Evolutionary conservation across 106 monocot species (phyloP).

Genomic region (Acorus gramineus): DNA sequence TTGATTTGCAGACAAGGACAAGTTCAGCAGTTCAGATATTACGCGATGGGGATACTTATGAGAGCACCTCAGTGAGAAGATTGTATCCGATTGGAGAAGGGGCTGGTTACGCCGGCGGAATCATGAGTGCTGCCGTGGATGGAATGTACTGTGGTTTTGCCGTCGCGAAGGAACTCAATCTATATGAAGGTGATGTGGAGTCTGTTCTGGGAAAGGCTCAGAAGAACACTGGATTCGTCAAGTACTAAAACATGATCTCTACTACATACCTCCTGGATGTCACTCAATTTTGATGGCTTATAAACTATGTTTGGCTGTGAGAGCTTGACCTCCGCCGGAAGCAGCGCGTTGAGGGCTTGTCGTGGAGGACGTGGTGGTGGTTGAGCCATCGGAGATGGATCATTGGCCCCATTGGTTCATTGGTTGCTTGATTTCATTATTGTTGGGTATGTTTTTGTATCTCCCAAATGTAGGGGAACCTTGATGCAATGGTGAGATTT

Average conservation of each 20-base stretch:
- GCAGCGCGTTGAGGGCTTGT: no score
- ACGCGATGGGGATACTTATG: conserved; percentile 52
- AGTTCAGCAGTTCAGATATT: conserved; percentile 76
- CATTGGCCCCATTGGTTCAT: no score
- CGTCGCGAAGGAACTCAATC: conserved; percentile 52
- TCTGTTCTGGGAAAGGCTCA: conserved; percentile 64
- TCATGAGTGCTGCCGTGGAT: conserved; percentile 90
- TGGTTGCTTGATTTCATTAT: no score
- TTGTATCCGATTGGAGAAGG: conserved; percentile 93
- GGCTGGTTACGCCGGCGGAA: conserved; percentile 92
- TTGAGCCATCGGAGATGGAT: no score
- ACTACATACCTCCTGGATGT: not conserved
- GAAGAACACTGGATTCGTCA: conserved; percentile 54
- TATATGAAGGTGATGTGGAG: conserved; percentile 50
- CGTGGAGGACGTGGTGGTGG: no score
- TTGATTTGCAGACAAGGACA: conserved; percentile 65
- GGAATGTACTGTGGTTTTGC: conserved; percentile 93
- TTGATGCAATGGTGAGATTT: no score
- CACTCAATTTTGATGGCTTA: no score
- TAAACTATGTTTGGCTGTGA: no score
- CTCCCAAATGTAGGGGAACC: no score
- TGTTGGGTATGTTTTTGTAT: no score
- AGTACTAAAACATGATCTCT: conserved; percentile 36
- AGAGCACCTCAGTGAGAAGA: conserved; percentile 67
- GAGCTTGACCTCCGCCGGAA: no score